These are phyloP conservation scores for Aspergillus sp. DNA, from an alignment of 2,329 filamentous ascomycete genomes.

Conservation along the genomic window DNA sequence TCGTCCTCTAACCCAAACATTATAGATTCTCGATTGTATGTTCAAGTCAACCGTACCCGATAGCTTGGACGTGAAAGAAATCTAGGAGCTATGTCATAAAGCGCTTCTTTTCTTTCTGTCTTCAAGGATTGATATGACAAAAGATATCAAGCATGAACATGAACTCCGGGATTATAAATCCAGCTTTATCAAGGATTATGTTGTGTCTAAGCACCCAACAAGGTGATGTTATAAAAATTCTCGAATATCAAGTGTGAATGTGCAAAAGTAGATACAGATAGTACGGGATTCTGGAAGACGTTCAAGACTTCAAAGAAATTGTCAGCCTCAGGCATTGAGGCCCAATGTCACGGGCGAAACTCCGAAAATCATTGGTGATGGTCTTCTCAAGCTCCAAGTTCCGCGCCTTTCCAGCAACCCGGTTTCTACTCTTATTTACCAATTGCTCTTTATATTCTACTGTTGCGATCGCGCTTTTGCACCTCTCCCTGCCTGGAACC, in stretches of 20 bases:
- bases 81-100: background rate
- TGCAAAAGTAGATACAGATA: background rate
- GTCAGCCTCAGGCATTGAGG: conserved; percentile 21
- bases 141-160: too few species aligned
- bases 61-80: background rate
- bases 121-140: too few species aligned
- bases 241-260: background rate
- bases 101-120: background rate
- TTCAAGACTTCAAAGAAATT: background rate
- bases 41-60: background rate
- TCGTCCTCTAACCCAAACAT: conserved; percentile 49
- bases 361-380: background rate
- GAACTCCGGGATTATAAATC: too few species aligned
- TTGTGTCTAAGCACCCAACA: too few species aligned
- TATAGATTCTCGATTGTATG: background rate
- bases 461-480: background rate
- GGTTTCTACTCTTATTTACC: background rate
- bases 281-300: background rate
- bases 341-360: conserved; percentile 5
- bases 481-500: background rate
- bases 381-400: background rate
- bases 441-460: background rate
- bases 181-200: too few species aligned
- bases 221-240: too few species aligned
- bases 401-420: background rate